Evolutionary conservation across 257 asterid genomes (phyloP).

Genomic region (Solanum verrucosum): DNA sequence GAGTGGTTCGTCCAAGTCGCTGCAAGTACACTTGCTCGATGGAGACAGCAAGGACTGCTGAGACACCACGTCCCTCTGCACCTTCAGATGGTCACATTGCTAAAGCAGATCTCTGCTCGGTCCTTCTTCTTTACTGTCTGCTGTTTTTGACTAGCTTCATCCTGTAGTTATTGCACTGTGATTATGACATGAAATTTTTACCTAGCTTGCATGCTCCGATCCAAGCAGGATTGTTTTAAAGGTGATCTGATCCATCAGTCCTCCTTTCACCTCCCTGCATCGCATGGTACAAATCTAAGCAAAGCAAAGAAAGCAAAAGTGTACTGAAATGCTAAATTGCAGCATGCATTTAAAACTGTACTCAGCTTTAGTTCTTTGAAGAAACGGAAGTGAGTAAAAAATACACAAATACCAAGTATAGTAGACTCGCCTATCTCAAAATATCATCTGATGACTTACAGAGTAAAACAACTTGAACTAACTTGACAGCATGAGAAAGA

Average conservation of each 20-base stretch:
- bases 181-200: background rate
- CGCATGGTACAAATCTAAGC: background rate
- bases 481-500: background rate
- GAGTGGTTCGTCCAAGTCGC: slow-evolving; percentile 87
- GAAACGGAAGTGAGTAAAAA: background rate
- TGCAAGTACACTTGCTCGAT: slow-evolving; percentile 74
- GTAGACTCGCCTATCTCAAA: background rate
- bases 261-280: background rate
- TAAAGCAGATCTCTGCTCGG: slow-evolving; percentile 9
- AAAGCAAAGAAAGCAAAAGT: background rate
- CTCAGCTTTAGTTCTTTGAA: background rate
- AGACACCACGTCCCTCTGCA: slow-evolving; percentile 17
- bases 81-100: slow-evolving; percentile 30
- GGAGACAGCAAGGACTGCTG: slow-evolving; percentile 34
- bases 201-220: background rate
- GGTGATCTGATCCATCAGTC: background rate
- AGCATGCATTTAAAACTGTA: background rate
- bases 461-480: background rate
- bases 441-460: background rate
- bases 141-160: slow-evolving; percentile 23
- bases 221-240: background rate
- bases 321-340: background rate
- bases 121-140: slow-evolving; percentile 24
- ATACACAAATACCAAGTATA: background rate
- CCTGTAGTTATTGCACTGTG: slow-evolving; percentile 5